phyloP scores from a whole-genome alignment of 1,284 basidiomycete species.

The Termitomyces sp. region DNA sequence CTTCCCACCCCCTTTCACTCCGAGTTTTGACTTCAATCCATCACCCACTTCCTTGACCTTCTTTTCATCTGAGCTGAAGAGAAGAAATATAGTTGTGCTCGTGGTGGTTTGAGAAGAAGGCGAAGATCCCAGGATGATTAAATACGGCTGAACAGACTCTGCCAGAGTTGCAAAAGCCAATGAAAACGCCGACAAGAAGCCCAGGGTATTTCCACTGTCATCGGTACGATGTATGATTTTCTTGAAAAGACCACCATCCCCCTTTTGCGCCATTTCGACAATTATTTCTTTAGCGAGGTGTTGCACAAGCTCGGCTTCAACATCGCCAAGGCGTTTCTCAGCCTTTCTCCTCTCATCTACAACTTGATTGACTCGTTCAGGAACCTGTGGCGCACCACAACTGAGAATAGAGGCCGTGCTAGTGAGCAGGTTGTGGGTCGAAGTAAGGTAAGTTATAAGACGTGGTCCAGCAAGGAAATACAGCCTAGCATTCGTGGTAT shows the following conservation, averaged over 20 bases:
- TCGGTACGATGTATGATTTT: slow-evolving; percentile 55
- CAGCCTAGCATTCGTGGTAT: slow-evolving; percentile 61
- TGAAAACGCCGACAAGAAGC: slow-evolving; percentile 56
- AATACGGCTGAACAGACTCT: slow-evolving; percentile 30
- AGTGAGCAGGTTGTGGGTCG: slow-evolving; percentile 51
- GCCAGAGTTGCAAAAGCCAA: slow-evolving; percentile 37
- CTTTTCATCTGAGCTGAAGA: slow-evolving; percentile 55
- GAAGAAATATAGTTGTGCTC: slow-evolving; percentile 52
- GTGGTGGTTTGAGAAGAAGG: slow-evolving; percentile 46
- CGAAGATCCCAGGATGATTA: slow-evolving; percentile 59
- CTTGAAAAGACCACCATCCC: slow-evolving; percentile 29
- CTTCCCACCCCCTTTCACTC: slow-evolving; percentile 63
- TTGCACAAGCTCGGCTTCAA: slow-evolving; percentile 66
- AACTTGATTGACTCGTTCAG: slow-evolving; percentile 64
- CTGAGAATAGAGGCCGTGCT: slow-evolving; percentile 56
- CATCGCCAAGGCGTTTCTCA: slow-evolving; percentile 56
- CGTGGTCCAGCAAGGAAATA: slow-evolving; percentile 81
- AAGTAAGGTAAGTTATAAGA: slow-evolving; percentile 55
- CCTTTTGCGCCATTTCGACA: slow-evolving; percentile 24
- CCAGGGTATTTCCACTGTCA: slow-evolving; percentile 54
- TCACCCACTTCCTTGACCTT: slow-evolving; percentile 59
- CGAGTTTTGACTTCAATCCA: slow-evolving; percentile 48
- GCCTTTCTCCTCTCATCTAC: slow-evolving; percentile 62
- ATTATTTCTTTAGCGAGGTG: slow-evolving; percentile 45
- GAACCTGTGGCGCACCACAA: slow-evolving; percentile 58